Evolutionary conservation across 495 filamentous ascomycete genomes (phyloP), one percentile per base, ranked within the genome.

Genomic region (Clavariopsis aquatica): DNA sequence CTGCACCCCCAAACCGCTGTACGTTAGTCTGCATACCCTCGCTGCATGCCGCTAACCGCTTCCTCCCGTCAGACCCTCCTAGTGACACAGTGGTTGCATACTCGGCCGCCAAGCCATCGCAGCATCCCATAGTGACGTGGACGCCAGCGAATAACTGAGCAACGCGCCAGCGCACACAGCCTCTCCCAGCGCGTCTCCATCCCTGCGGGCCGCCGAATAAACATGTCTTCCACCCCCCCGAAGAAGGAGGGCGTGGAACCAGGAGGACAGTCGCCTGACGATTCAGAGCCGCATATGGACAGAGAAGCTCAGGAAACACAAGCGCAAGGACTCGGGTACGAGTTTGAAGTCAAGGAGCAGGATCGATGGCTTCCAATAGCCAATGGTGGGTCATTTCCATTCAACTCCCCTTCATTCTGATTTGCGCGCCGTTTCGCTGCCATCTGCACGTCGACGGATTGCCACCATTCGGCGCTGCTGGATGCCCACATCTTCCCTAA

Each of bases 321-420:
- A 73, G 80, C 78, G 74, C 84, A 86, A 66, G 82, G 80, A 72
- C 78, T 82, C 75, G 83, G 83, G 82, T 92, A 89, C 82, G 94
- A 98, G 80, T 96, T 98, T 78, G 94, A 98, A 80, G 95, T 98
- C 78, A 98, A 98, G 82, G 94, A 98, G 79, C 94, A 98, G 78
- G 94, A 98, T 80, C 83, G 94, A 83, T 98, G 94, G 94, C 87
- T 98, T 78, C 94, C 94, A 79, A 98, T 98, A 86, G 94, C 94
- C 81, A 98, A 98, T 93, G 94, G 94, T 98, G 86, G 85, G 90
- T 92, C 73, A 38, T 73, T 60, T 46, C 38, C 54, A 34, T 58
- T 41, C 23, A 43, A 51, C 52, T 55, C 57, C 56, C 53, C 62
- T 61, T 64, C 64, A 29, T 62, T 73, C 54, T 81, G 78, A 82